Base-by-base conservation (phyloP, 139 green algal genomes). In the Volvox reticuliferus region DNA sequence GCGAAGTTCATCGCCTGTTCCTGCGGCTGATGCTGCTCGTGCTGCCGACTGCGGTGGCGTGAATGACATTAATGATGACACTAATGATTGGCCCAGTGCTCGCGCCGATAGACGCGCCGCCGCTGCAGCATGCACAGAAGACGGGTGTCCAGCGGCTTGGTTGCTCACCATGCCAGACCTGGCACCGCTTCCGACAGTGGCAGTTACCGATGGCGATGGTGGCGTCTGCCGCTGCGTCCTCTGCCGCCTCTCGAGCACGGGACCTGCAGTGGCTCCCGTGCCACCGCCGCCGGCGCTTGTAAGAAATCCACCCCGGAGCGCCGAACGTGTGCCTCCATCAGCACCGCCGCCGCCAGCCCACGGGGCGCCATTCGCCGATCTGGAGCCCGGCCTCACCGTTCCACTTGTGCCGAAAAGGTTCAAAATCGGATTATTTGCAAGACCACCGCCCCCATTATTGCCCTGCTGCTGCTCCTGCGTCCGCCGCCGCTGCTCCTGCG, bases 291-390 rank as follows among this genome's bases (percentile, higher is more conserved):
- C 12, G 6, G 21, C 65, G 65, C 65, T 73, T 73, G 37, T 89
- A 37, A 89, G 79, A 37, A 89, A 89, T 21, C 83, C 83, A 68
- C 83, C 83, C 1, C 83, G 83, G 9, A 89, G 68, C 24, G 83
- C 83, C 0, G 83, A 89, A 0, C 83, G 65, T 14, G 82, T 67
- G 33, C 82, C 63, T 3, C 82, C 32, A 26, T 18, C 63, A 36
- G 32, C 65, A 28, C 33, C 82, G 33, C 82, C 62, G 62, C 81
- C 81, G 32, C 37, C 78, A 20, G 36, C 13, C 13, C 50, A 75
- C 2, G 36, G 24, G 22, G 36, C 28, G 12, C 65, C 65, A 12
- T 12, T 73, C 65, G 65, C 65, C 65, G 44, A 9, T 55, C 65
- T 5, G 65, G 65, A 24, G 1, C 28, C 50, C 30, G 79, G 24